Conservation (phyloP, 495 filamentous ascomycete species). For the Penicillium argentinense region DNA sequence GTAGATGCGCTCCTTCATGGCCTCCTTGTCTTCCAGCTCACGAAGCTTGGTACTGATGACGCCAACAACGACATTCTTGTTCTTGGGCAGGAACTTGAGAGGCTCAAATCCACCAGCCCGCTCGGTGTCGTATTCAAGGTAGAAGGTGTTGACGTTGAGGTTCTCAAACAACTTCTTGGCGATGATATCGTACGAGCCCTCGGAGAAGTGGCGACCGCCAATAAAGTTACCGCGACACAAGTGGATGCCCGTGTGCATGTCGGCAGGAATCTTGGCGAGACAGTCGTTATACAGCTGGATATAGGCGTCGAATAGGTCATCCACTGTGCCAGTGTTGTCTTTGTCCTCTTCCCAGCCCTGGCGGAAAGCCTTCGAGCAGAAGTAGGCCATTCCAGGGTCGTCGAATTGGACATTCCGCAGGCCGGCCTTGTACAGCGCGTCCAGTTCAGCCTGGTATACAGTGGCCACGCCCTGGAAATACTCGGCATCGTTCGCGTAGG, state of each 20-base stretch:
- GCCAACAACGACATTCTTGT: conserved; percentile 66
- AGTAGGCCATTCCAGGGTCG: conserved; percentile 64
- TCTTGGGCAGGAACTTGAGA: conserved; percentile 58
- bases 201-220: conserved; percentile 56
- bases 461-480: conserved; percentile 62
- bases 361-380: conserved; percentile 65
- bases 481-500: conserved; percentile 56
- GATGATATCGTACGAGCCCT: conserved; percentile 68
- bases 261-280: conserved; percentile 52
- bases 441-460: conserved; percentile 60
- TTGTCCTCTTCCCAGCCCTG: conserved; percentile 59
- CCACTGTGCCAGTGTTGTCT: conserved; percentile 49
- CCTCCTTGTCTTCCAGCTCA: conserved; percentile 60
- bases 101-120: conserved; percentile 67
- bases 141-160: conserved; percentile 65
- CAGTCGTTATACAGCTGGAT: conserved; percentile 63
- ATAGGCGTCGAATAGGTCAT: conserved; percentile 59
- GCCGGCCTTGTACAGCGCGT: conserved; percentile 60
- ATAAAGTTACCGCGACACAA: conserved; percentile 58
- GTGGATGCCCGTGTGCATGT: conserved; percentile 67
- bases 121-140: conserved; percentile 68
- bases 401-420: conserved; percentile 66
- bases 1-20: conserved; percentile 56
- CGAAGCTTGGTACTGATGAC: conserved; percentile 67
- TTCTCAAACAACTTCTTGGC: conserved; percentile 64